A percentile compares a stretch with the other conserved stretches of the same genome.
Evolutionary conservation across 768 basidiomycete species (phyloP).

Genomic region (Astraeus odoratus): DNA sequence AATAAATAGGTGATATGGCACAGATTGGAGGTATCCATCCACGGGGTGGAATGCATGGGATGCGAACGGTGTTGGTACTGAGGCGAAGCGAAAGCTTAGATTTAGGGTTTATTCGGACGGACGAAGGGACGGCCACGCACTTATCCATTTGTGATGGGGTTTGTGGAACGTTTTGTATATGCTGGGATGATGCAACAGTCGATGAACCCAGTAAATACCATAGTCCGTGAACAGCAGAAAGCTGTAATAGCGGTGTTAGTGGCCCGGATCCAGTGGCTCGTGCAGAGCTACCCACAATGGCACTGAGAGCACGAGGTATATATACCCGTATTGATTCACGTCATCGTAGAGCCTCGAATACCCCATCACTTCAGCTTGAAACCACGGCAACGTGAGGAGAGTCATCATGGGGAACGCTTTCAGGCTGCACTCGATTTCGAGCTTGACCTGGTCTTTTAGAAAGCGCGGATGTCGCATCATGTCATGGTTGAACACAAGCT

Average conservation of each 20-base stretch:
- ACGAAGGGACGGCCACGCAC: conserved; percentile 42
- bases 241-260: conserved; percentile 29
- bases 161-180: conserved; percentile 93
- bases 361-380: conserved; percentile 86
- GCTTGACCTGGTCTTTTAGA: conserved; percentile 76
- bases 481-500: conserved; percentile 85
- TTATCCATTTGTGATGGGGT: conserved; percentile 98
- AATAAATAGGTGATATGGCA: conserved; percentile 92
- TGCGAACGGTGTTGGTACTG: conserved; percentile 95
- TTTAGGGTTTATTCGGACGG: not conserved
- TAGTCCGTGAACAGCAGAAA: conserved; percentile 90
- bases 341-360: conserved; percentile 73
- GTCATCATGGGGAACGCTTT: conserved; percentile 79
- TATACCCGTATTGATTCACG: conserved; percentile 72
- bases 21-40: conserved; percentile 89
- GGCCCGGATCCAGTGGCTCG: no score
- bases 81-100: conserved; percentile 6
- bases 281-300: conserved; percentile 46
- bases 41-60: conserved; percentile 97
- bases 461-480: conserved; percentile 96
- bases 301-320: conserved; percentile 61
- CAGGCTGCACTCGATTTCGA: conserved; percentile 72
- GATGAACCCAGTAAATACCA: conserved; percentile 95
- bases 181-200: conserved; percentile 75
- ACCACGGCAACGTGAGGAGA: conserved; percentile 87